phyloP scores from a whole-genome alignment of 2,329 filamentous ascomycete genomes.

The Colletotrichum lindemuthianum region DNA sequence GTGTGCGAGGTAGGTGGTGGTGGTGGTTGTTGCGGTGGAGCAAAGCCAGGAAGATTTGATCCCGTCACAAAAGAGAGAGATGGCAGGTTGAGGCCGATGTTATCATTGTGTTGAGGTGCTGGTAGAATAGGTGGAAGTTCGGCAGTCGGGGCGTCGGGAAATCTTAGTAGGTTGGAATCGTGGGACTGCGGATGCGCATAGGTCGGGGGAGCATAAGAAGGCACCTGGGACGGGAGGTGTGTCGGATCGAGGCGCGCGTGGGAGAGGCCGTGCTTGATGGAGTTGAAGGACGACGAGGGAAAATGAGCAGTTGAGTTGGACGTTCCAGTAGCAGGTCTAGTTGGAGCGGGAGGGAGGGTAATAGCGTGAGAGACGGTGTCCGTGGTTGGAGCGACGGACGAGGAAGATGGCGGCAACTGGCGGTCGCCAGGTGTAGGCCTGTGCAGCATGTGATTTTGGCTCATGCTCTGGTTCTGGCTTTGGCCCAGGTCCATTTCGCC shows the following conservation, averaged over 20 bases:
- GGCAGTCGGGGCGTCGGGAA: constrained; percentile 47
- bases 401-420: constrained; percentile 35
- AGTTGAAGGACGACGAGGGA: constrained; percentile 15
- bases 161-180: constrained; percentile 45
- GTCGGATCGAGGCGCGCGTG: constrained; percentile 35
- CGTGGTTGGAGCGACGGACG: constrained; percentile 23
- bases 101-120: constrained; percentile 40
- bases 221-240: constrained; percentile 41
- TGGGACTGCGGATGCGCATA: constrained; percentile 46
- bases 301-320: constrained; percentile 15
- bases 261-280: constrained; percentile 27
- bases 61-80: constrained; percentile 54
- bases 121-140: constrained; percentile 57
- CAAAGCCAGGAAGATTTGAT: constrained; percentile 38
- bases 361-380: constrained; percentile 2
- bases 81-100: constrained; percentile 48
- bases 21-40: constrained; percentile 39
- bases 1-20: constrained; percentile 27
- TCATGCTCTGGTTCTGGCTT: constrained; percentile 45
- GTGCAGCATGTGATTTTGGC: constrained; percentile 59
- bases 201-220: constrained; percentile 49
- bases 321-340: constrained; percentile 11
- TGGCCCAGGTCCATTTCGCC: constrained; percentile 30
- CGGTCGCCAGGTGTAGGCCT: constrained; percentile 41
- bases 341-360: constrained; percentile 6